phyloP scores from a whole-genome alignment of 2,329 filamentous ascomycete species.

The Apiospora arundinis region DNA sequence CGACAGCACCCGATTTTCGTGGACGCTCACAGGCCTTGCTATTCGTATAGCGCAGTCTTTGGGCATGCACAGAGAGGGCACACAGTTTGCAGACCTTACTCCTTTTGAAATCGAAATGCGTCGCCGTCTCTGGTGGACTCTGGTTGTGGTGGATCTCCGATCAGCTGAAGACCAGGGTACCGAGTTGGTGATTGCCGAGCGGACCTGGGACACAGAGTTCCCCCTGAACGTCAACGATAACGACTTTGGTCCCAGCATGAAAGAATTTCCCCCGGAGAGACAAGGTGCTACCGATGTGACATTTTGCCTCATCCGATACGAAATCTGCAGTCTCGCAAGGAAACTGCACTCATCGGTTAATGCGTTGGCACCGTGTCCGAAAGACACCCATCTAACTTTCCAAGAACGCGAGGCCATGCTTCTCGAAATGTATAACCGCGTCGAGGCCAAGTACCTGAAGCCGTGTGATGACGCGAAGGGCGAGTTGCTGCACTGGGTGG shows the following conservation, averaged over 20 bases:
- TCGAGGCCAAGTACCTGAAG: slow-evolving; percentile 61
- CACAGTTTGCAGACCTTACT: slow-evolving; percentile 56
- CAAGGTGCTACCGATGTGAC: slow-evolving; percentile 61
- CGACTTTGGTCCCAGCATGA: slow-evolving; percentile 56
- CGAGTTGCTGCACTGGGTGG: slow-evolving; percentile 57
- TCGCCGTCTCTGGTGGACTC: slow-evolving; percentile 66
- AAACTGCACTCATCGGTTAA: slow-evolving; percentile 46
- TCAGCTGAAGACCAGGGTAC: slow-evolving; percentile 65
- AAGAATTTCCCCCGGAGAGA: slow-evolving; percentile 52
- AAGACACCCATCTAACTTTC: slow-evolving; percentile 41
- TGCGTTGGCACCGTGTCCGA: slow-evolving; percentile 40
- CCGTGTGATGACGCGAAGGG: slow-evolving; percentile 53
- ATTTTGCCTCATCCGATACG: slow-evolving; percentile 50
- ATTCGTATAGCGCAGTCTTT: slow-evolving; percentile 61
- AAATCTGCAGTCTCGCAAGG: slow-evolving; percentile 49
- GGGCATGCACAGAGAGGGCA: slow-evolving; percentile 64
- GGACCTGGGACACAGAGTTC: slow-evolving; percentile 57
- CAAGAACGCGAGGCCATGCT: slow-evolving; percentile 54
- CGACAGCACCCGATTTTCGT: slow-evolving; percentile 61
- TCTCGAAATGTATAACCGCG: slow-evolving; percentile 51
- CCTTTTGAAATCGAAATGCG: slow-evolving; percentile 69
- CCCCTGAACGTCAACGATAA: slow-evolving; percentile 65
- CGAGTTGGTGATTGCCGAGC: slow-evolving; percentile 52
- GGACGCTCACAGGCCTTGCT: slow-evolving; percentile 69
- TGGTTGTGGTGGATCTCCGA: slow-evolving; percentile 65